A percentile compares a stretch with the other conserved stretches of the same genome.
These are phyloP conservation scores for Macadamia integrifolia DNA, from an alignment of 164 flowering plant species.

Conservation along the genomic window DNA sequence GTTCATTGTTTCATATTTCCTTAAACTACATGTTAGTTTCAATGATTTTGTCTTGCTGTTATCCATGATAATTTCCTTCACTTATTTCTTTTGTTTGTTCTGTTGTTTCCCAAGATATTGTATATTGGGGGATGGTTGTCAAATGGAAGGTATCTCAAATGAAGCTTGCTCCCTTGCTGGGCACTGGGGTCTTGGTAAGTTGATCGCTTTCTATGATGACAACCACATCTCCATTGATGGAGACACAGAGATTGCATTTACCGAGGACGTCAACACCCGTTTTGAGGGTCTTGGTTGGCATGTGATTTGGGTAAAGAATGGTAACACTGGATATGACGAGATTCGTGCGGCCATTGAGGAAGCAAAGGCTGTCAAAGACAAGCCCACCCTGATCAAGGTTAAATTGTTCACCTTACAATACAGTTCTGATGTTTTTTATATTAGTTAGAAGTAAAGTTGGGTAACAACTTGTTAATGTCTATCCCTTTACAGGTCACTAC, in stretches of 20 bases:
- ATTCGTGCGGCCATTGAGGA: conserved; percentile 53
- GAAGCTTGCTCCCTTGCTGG: conserved; percentile 52
- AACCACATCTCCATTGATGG: conserved; percentile 58
- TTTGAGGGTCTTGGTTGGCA: conserved; percentile 56
- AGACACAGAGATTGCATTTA: conserved; percentile 46
- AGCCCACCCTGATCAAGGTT: conserved; percentile 53
- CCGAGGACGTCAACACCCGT: conserved; percentile 42
- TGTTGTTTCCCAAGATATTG: conserved; percentile 21
- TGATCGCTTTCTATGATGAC: conserved; percentile 48
- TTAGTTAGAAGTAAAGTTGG: neutral
- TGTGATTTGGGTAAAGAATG: conserved; percentile 56
- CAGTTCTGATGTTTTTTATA: neutral
- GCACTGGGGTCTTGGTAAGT: conserved; percentile 51
- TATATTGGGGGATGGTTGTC: conserved; percentile 51
- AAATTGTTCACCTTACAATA: neutral
- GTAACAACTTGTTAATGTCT: conserved; percentile 1
- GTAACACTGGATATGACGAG: conserved; percentile 50
- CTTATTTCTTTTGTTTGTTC: neutral
- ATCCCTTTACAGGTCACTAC: conserved; percentile 67
- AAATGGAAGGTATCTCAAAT: conserved; percentile 50
- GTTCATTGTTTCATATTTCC: neutral
- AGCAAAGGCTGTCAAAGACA: conserved; percentile 47
- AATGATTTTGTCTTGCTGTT: conserved; percentile 10
- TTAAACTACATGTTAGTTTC: conserved; percentile 26
- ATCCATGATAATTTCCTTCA: no score